Evolutionary conservation across 495 filamentous ascomycete genomes (phyloP).

Genomic region (Daldinia caldariorum): DNA sequence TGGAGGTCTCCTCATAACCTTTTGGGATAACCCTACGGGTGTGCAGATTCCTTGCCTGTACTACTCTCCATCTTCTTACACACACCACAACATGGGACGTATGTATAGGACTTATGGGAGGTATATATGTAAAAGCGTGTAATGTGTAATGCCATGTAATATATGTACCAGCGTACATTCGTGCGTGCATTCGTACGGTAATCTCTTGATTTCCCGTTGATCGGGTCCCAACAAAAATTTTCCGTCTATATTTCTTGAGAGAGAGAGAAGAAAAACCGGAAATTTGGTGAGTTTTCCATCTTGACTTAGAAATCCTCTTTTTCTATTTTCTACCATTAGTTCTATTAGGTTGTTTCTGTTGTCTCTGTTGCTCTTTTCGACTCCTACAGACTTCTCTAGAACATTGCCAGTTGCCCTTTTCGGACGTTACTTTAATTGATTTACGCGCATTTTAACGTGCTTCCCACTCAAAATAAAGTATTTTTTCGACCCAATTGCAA

Average conservation of each 20-base stretch:
- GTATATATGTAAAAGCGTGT: background rate
- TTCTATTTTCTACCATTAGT: background rate
- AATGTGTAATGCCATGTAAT: background rate
- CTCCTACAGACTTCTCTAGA: constrained; percentile 6
- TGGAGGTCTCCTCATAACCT: constrained; percentile 3
- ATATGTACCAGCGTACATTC: background rate
- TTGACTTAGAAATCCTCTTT: constrained; percentile 18
- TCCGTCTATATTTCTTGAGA: constrained; percentile 5
- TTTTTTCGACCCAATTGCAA: background rate
- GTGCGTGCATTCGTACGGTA: constrained; percentile 4
- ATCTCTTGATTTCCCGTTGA: constrained; percentile 15
- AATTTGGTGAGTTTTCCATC: constrained; percentile 21
- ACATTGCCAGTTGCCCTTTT: constrained; percentile 24
- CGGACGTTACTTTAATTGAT: constrained; percentile 27
- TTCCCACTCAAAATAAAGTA: background rate
- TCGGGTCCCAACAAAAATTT: constrained; percentile 41
- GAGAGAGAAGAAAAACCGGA: constrained; percentile 12
- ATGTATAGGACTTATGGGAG: background rate
- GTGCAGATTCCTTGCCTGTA: background rate
- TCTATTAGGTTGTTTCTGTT: background rate
- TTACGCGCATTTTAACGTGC: constrained; percentile 10
- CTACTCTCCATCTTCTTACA: constrained; percentile 2
- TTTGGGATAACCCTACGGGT: constrained; percentile 4
- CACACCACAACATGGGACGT: background rate
- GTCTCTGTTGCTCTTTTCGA: background rate